Conservation (phyloP, 108 stramenopile genomes). For the Cylindrotheca fusiformis region DNA sequence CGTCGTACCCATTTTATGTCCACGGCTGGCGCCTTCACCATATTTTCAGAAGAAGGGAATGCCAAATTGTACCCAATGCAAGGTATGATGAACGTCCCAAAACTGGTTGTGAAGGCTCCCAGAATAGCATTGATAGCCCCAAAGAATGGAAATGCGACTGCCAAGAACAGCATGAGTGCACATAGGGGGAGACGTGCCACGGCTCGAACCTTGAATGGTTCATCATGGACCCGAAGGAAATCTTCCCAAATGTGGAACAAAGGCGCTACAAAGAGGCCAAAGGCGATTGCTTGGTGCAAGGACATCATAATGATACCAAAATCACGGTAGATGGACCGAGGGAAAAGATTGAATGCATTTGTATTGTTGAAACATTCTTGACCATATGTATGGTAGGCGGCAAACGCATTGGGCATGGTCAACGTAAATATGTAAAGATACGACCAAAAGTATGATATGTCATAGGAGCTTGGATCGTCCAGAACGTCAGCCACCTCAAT, state of each 20-base stretch:
- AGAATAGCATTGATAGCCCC: conserved; percentile 25
- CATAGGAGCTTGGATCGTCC: conserved; percentile 23
- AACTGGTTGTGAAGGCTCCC: conserved; percentile 24
- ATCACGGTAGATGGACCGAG: conserved; percentile 4
- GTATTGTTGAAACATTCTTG: conserved; percentile 3
- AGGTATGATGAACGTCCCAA: conserved; percentile 24
- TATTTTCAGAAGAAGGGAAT: conserved; percentile 1
- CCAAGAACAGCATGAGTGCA: conserved; percentile 13
- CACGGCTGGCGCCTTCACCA: conserved; percentile 7
- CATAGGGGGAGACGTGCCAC: conserved; percentile 9
- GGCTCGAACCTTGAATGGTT: conserved; percentile 15
- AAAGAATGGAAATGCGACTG: conserved; percentile 26
- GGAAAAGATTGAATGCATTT: conserved; percentile 18
- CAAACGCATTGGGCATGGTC: conserved; percentile 22
- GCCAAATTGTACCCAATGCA: conserved; percentile 19
- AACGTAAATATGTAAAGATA: conserved; percentile 17
- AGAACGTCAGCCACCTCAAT: conserved; percentile 29
- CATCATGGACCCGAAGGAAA: conserved; percentile 4
- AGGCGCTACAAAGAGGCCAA: conserved; percentile 23
- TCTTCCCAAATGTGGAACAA: conserved; percentile 30
- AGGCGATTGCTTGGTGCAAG: conserved; percentile 14
- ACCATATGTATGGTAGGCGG: conserved; percentile 20
- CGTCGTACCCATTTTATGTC: neutral
- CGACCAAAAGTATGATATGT: conserved; percentile 17
- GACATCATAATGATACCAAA: conserved; percentile 22